These are phyloP conservation scores for Haematococcus sp. DNA, from an alignment of 139 green algal species.

Conservation along the genomic window DNA sequence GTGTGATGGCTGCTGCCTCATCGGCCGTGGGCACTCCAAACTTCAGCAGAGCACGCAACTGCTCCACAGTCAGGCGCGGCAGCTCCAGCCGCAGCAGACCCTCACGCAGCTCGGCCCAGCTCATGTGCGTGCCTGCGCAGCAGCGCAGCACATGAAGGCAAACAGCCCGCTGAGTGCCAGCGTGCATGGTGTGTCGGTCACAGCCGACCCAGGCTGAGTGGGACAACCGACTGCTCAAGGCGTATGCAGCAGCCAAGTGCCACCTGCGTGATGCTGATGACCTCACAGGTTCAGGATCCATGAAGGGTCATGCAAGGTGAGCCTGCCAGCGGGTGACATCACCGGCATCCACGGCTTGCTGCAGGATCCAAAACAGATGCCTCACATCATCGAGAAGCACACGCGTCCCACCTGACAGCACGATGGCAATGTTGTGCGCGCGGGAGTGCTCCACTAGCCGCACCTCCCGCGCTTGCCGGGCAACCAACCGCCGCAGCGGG, in stretches of 20 bases:
- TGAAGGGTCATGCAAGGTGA: too few species aligned
- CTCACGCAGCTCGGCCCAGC: not conserved
- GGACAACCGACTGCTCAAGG: too few species aligned
- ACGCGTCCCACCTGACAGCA: conserved; percentile 60
- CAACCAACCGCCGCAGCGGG: conserved; percentile 36
- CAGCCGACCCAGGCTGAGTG: too few species aligned
- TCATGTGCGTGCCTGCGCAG: conserved; percentile 20
- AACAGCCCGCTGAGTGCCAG: not conserved
- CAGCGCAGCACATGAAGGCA: not conserved
- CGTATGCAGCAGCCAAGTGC: too few species aligned
- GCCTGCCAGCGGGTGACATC: too few species aligned
- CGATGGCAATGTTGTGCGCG: conserved; percentile 84
- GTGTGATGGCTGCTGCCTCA: conserved; percentile 56
- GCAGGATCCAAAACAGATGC: too few species aligned
- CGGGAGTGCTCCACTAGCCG: conserved; percentile 71
- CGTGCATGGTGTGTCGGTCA: too few species aligned
- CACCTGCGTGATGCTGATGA: too few species aligned
- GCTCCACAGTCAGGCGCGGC: conserved; percentile 55
- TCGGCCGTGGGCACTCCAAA: conserved; percentile 52
- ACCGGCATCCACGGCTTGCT: too few species aligned
- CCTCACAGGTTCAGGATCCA: too few species aligned
- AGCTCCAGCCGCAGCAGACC: conserved; percentile 64
- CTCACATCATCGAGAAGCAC: too few species aligned
- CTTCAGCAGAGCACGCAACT: conserved; percentile 59
- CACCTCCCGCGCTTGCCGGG: conserved; percentile 12